Evolutionary conservation across 371 early-diverging fungal genomes (phyloP).

Genomic region (Blyttiomyces sp.): DNA sequence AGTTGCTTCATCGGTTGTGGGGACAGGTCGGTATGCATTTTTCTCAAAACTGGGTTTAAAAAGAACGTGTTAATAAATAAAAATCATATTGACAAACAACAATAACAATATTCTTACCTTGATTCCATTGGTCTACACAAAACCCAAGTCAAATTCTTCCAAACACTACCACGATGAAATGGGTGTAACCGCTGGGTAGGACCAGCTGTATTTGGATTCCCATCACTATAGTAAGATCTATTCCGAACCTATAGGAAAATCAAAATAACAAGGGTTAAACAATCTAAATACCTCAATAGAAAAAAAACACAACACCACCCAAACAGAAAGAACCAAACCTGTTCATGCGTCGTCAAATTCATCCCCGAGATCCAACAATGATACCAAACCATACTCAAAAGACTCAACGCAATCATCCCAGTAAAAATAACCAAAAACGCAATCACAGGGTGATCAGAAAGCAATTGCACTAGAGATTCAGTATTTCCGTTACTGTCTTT

Average conservation of each 20-base stretch:
- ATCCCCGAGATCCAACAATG: constrained; percentile 68
- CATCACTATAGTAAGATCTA: constrained; percentile 5
- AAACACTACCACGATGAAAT: constrained; percentile 22
- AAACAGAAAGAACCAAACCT: constrained; percentile 41
- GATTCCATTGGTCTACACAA: constrained; percentile 24
- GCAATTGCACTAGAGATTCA: background rate
- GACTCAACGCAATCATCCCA: constrained; percentile 58
- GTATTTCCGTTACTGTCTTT: background rate
- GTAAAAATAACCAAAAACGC: constrained; percentile 65
- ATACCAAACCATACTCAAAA: constrained; percentile 68
- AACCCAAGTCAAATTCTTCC: constrained; percentile 24
- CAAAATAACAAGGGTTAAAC: no score
- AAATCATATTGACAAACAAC: no score
- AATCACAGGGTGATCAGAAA: constrained; percentile 30
- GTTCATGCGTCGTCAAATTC: constrained; percentile 86
- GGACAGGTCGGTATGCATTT: no score
- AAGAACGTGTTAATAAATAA: no score
- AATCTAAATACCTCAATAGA: background rate
- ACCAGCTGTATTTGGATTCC: background rate
- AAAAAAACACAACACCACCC: background rate
- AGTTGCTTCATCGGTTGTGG: no score
- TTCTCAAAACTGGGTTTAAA: no score
- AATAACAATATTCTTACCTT: constrained; percentile 4
- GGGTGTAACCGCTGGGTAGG: constrained; percentile 8
- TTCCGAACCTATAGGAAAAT: no score